phyloP scores from a whole-genome alignment of 179 eudicot genomes.

The Sideroxylon spinosum region DNA sequence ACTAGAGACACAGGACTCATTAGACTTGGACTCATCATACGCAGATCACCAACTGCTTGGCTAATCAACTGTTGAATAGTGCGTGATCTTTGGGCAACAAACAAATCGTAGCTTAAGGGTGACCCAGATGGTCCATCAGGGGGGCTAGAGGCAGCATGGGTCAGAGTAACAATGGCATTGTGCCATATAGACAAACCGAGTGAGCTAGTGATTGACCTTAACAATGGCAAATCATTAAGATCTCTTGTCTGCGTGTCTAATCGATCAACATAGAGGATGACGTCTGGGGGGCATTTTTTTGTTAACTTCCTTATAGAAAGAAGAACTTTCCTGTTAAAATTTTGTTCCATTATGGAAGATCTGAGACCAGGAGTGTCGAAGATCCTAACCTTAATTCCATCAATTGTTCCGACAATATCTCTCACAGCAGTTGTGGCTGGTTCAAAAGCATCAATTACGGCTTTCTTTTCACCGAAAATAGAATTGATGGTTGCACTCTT shows the following conservation, averaged over 20 bases:
- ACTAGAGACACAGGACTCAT: slow-evolving; percentile 65
- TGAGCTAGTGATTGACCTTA: slow-evolving; percentile 52
- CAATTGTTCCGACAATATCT: slow-evolving; percentile 48
- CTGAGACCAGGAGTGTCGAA: slow-evolving; percentile 90
- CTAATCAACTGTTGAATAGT: slow-evolving; percentile 64
- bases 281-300: slow-evolving; percentile 61
- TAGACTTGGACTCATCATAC: slow-evolving; percentile 41
- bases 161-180: slow-evolving; percentile 63
- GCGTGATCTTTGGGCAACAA: slow-evolving; percentile 61
- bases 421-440: slow-evolving; percentile 56
- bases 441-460: slow-evolving; percentile 60
- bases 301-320: slow-evolving; percentile 53
- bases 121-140: slow-evolving; percentile 81
- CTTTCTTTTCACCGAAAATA: slow-evolving; percentile 67
- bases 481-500: slow-evolving; percentile 93
- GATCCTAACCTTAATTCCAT: slow-evolving; percentile 62
- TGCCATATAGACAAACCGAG: slow-evolving; percentile 75
- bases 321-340: slow-evolving; percentile 54
- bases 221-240: slow-evolving; percentile 58
- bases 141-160: slow-evolving; percentile 77
- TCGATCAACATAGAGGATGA: slow-evolving; percentile 78
- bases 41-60: slow-evolving; percentile 53
- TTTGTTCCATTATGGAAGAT: slow-evolving; percentile 50
- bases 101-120: slow-evolving; percentile 62
- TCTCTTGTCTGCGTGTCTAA: slow-evolving; percentile 58